Conservation (phyloP, 768 basidiomycete species). For the Pisolithus marmoratus region DNA sequence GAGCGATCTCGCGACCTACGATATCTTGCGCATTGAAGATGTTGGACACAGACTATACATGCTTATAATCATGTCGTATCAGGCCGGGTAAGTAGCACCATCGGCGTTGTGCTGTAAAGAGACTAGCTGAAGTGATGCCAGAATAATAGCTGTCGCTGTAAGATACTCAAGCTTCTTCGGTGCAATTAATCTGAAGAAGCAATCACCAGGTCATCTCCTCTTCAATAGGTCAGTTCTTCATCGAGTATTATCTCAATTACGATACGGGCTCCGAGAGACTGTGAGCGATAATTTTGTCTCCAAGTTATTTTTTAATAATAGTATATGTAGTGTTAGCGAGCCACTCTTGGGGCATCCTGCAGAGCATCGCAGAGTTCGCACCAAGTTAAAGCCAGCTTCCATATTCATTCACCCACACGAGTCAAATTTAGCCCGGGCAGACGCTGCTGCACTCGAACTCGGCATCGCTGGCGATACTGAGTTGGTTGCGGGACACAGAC, state of each 20-base stretch:
- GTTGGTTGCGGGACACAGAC: constrained; percentile 35
- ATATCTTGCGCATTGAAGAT: background rate
- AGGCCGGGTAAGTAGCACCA: constrained; percentile 49
- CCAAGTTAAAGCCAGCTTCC: constrained; percentile 49
- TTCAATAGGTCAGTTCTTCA: constrained; percentile 51
- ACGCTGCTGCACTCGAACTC: constrained; percentile 51
- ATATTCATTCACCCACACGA: constrained; percentile 60
- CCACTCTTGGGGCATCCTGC: constrained; percentile 17
- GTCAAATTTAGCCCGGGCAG: constrained; percentile 63
- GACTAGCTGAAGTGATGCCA: background rate
- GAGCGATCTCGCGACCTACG: constrained; percentile 16
- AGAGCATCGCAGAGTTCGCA: constrained; percentile 33
- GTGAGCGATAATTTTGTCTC: constrained; percentile 10
- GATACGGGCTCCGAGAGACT: constrained; percentile 7
- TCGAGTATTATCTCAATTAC: constrained; percentile 31
- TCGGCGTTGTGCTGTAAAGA: no score
- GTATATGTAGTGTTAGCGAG: constrained; percentile 14
- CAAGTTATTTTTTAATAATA: background rate
- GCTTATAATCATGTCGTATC: constrained; percentile 68
- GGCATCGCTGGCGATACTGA: constrained; percentile 48
- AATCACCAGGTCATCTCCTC: constrained; percentile 47
- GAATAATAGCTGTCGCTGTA: constrained; percentile 23
- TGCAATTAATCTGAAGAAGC: background rate
- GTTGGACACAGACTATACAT: constrained; percentile 51
- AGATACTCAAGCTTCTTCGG: background rate